Conservation (phyloP, 1,284 basidiomycete genomes). For the Schizophyllum amplum region DNA sequence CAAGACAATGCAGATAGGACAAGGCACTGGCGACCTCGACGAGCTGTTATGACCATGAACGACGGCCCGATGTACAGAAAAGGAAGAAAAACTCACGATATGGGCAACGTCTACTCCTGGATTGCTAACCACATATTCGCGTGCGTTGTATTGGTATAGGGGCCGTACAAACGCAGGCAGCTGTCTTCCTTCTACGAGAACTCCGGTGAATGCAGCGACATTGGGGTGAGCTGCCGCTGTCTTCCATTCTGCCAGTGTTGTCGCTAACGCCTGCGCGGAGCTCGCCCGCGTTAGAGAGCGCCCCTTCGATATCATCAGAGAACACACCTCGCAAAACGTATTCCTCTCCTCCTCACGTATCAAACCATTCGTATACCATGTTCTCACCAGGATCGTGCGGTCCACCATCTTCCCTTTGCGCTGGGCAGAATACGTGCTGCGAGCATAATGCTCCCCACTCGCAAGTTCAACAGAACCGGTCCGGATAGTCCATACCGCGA, state of each 20-base stretch:
- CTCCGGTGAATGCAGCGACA: not conserved
- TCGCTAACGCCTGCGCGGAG: not conserved
- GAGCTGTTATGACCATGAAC: not conserved
- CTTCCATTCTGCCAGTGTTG: not conserved
- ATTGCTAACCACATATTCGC: not conserved
- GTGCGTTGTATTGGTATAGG: not conserved
- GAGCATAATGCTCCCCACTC: too few species aligned
- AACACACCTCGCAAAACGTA: too few species aligned
- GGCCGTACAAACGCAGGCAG: not conserved
- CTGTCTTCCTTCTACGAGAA: not conserved
- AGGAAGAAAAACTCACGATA: not conserved
- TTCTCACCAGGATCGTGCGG: too few species aligned
- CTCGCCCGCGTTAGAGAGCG: too few species aligned
- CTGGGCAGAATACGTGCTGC: too few species aligned
- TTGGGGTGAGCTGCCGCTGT: not conserved
- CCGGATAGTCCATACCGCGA: too few species aligned
- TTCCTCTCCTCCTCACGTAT: too few species aligned
- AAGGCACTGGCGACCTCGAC: not conserved
- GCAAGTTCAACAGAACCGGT: too few species aligned
- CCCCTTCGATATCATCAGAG: too few species aligned
- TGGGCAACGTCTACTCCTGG: not conserved
- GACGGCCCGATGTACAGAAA: not conserved
- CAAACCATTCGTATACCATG: too few species aligned
- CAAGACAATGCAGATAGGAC: not conserved
- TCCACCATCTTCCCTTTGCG: too few species aligned